Conservation (phyloP, 1,284 basidiomycete species). For the Pseudozyma flocculosa region DNA sequence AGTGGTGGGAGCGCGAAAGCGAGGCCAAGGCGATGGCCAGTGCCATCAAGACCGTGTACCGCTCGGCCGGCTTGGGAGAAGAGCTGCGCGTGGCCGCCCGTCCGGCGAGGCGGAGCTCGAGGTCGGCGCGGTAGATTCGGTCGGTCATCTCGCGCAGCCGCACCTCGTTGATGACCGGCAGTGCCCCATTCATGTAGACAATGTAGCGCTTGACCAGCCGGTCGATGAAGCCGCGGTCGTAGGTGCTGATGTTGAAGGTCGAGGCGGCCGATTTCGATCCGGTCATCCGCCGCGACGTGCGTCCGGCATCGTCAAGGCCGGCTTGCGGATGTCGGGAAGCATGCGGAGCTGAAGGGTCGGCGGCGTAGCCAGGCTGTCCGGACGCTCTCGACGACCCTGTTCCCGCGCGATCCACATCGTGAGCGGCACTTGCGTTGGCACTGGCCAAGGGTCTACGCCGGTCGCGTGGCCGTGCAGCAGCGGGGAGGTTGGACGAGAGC, state of each 20-base stretch:
- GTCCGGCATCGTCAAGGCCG: no score
- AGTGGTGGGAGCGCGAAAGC: constrained; percentile 28
- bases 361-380: no score
- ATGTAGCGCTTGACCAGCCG: constrained; percentile 26
- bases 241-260: constrained; percentile 15
- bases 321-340: no score
- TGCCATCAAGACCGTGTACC: constrained; percentile 23
- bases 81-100: no score
- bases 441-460: no score
- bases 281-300: no score
- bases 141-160: constrained; percentile 20
- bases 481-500: constrained; percentile 21
- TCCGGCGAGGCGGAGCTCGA: constrained; percentile 6
- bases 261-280: constrained; percentile 11
- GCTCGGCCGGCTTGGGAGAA: background rate
- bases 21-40: constrained; percentile 29
- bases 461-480: constrained; percentile 7
- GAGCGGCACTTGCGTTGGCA: no score
- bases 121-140: constrained; percentile 20
- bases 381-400: background rate
- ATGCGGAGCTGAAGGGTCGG: no score
- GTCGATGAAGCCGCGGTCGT: constrained; percentile 27
- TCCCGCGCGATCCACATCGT: background rate
- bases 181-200: constrained; percentile 30
- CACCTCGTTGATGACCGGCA: constrained; percentile 24